Conservation (phyloP, 176 grass and related monocot species). For the Oryza officinalis region DNA sequence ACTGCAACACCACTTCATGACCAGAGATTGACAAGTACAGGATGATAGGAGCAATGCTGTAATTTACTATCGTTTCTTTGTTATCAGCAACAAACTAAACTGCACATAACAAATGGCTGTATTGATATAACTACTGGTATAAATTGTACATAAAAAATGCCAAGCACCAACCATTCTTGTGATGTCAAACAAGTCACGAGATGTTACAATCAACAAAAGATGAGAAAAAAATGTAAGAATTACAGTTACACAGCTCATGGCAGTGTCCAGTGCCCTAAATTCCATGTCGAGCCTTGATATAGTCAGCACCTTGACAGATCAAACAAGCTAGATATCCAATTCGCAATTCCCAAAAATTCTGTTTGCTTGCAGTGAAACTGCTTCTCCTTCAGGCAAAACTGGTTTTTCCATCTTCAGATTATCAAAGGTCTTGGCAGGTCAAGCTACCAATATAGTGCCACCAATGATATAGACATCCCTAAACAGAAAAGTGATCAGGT, state of each 20-base stretch:
- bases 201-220: constrained; percentile 43
- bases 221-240: constrained; percentile 41
- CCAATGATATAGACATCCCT: constrained; percentile 44
- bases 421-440: constrained; percentile 15
- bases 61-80: neutral
- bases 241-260: constrained; percentile 37
- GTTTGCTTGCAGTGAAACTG: constrained; percentile 30
- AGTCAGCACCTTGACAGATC: constrained; percentile 37
- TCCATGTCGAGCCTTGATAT: constrained; percentile 25
- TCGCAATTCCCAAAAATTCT: constrained; percentile 15
- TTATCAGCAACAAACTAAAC: constrained; percentile 20
- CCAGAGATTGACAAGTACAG: neutral
- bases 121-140: constrained; percentile 42
- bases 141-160: constrained; percentile 44
- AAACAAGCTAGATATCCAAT: constrained; percentile 32
- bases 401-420: constrained; percentile 21
- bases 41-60: neutral
- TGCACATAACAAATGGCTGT: constrained; percentile 5
- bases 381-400: constrained; percentile 35
- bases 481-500: constrained; percentile 28
- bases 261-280: constrained; percentile 24
- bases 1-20: neutral
- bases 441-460: constrained; percentile 19
- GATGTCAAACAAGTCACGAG: constrained; percentile 32
- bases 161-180: constrained; percentile 39